Conservation (phyloP, 1,284 basidiomycete genomes). For the Moesziomyces aphidis region DNA sequence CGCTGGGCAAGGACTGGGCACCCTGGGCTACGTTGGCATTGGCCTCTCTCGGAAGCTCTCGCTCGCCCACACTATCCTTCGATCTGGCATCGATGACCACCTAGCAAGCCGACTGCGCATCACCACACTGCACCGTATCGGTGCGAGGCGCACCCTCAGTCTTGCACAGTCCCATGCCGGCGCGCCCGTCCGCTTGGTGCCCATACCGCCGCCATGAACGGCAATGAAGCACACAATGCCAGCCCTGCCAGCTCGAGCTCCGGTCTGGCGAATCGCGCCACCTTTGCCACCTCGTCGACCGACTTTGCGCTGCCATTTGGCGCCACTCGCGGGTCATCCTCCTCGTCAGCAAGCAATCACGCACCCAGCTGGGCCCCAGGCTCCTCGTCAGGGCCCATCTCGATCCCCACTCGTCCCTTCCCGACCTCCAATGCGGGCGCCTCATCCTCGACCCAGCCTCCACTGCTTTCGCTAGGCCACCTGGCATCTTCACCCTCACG, state of each 20-base stretch:
- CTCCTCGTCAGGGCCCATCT: slow-evolving; percentile 21
- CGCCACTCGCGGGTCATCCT: slow-evolving; percentile 1
- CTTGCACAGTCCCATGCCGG: background rate
- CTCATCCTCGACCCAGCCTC: slow-evolving; percentile 1
- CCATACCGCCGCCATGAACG: slow-evolving; percentile 9
- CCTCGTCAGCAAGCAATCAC: background rate
- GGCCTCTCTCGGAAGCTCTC: background rate
- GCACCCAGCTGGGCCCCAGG: no score
- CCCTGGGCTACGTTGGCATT: no score
- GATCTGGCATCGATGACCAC: background rate
- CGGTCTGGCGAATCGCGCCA: slow-evolving; percentile 5
- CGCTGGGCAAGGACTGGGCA: no score
- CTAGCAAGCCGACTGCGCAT: background rate
- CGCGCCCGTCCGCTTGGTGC: background rate
- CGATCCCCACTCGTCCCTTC: slow-evolving; percentile 35
- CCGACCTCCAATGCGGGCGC: slow-evolving; percentile 2
- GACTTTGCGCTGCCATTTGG: slow-evolving; percentile 47
- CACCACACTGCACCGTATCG: background rate
- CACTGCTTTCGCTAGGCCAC: slow-evolving; percentile 13
- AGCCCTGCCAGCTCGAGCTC: background rate
- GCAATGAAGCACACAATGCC: background rate
- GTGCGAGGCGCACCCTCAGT: background rate
- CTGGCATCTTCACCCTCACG: slow-evolving; percentile 16
- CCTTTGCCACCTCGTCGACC: slow-evolving; percentile 38
- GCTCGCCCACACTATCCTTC: background rate